Conservation (phyloP, 495 filamentous ascomycete species). For the Aspergillus campestris region DNA sequence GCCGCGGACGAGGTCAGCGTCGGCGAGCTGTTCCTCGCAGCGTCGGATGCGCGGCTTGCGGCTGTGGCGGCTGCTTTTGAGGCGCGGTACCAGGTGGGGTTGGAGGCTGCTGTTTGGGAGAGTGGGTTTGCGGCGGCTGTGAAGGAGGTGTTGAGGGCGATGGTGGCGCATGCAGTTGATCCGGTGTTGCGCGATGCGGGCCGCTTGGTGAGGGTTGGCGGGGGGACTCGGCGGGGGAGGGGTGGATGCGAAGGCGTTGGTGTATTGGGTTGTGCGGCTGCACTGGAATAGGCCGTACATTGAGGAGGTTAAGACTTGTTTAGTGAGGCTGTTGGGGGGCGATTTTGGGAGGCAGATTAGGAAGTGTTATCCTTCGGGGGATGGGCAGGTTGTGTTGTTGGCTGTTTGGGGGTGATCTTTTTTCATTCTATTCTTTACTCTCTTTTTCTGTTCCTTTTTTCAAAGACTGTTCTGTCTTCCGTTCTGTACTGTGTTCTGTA, state of each 20-base stretch:
- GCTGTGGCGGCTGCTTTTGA: conserved; percentile 61
- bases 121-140: conserved; percentile 77
- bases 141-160: conserved; percentile 61
- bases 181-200: conserved; percentile 61
- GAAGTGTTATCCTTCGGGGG: not conserved
- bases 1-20: conserved; percentile 64
- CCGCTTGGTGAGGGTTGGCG: conserved; percentile 17
- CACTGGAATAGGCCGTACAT: conserved; percentile 9
- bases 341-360: conserved; percentile 1
- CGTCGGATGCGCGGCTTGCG: conserved; percentile 65
- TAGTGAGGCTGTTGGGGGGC: conserved; percentile 2
- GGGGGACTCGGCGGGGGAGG: not conserved
- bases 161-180: conserved; percentile 58
- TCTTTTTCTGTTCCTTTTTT: not conserved
- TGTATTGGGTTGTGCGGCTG: conserved; percentile 10
- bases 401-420: conserved; percentile 3
- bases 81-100: conserved; percentile 46
- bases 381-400: conserved; percentile 4
- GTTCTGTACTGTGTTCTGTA: too few species aligned
- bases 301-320: conserved; percentile 2
- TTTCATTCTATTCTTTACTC: not conserved
- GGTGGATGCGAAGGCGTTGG: conserved; percentile 4
- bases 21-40: conserved; percentile 56
- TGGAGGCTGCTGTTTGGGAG: conserved; percentile 47
- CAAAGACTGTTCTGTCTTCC: too few species aligned